Evolutionary conservation across 805 yeast genomes (phyloP).

Genomic region (Candida endomychidarum): DNA sequence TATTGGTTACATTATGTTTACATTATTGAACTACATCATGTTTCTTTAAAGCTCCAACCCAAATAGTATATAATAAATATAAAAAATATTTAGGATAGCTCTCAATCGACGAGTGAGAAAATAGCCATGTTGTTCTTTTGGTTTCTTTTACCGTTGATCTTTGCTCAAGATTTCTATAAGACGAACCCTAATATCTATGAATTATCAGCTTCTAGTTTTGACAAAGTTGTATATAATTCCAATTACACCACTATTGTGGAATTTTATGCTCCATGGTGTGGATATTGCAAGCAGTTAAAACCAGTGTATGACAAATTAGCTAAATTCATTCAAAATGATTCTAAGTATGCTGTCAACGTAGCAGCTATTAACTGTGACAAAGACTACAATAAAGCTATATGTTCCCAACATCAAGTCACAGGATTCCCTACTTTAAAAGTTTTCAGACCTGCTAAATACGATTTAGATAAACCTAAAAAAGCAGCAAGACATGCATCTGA

Average conservation of each 20-base stretch:
- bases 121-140: constrained; percentile 6
- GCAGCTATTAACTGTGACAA: constrained; percentile 89
- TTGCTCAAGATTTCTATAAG: constrained; percentile 27
- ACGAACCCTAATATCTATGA: constrained; percentile 51
- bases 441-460: constrained; percentile 76
- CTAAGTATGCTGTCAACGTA: constrained; percentile 52
- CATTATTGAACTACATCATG: too few relatives aligned
- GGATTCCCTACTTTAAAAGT: constrained; percentile 86
- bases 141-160: constrained; percentile 5
- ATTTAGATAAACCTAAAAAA: constrained; percentile 15
- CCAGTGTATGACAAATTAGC: constrained; percentile 68
- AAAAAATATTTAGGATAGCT: background rate
- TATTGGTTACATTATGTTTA: too few relatives aligned
- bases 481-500: constrained; percentile 49
- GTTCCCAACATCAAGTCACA: constrained; percentile 60
- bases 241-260: constrained; percentile 82
- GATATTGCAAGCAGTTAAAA: constrained; percentile 77
- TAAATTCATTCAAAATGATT: constrained; percentile 49
- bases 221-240: constrained; percentile 61
- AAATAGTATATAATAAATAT: too few relatives aligned
- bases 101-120: constrained; percentile 5
- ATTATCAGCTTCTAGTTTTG: constrained; percentile 57
- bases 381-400: constrained; percentile 62
- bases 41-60: too few relatives aligned
- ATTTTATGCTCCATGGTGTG: constrained; percentile 98